Evolutionary conservation across 2,329 filamentous ascomycete species (phyloP), one percentile per base, ranked within the genome.

Genomic region (Dothideomycetidae sp.): DNA sequence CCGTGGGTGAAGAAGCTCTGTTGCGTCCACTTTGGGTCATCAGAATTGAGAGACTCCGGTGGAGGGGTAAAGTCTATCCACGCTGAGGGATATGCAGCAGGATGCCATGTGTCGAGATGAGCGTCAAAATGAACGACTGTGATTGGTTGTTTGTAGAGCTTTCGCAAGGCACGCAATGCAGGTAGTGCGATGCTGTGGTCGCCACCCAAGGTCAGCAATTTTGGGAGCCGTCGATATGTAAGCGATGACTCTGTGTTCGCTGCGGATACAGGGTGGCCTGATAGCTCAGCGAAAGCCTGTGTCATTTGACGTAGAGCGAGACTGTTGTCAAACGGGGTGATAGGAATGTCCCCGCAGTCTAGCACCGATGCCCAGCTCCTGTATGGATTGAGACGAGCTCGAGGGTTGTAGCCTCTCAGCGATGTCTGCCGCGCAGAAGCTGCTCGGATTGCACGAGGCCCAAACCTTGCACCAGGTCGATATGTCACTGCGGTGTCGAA

Each of bases 271-370:
- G 39, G 40, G 29, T 66, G 62, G 9, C 62, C 60, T 2, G 68
- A 66, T 2, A 93, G 73, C 57, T 86, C 78, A 5, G 68, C 63
- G 55, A 82, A 85, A 0, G 81, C 84, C 51, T 78, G 73, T 19
- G 73, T 81, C 84, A 93, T 93, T 59, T 93, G 86, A 31, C 68
- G 65, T 37, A 86, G 63, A 0, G 86, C 86, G 11, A 93, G 65
- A 1, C 66, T 73, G 55, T 93, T 93, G 62, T 93, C 84, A 48
- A 92, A 78, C 0, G 85, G 85, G 0, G 79, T 82, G 46, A 92
- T 68, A 17, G 86, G 84, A 39, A 93, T 84, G 54, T 93, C 86
- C 32, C 86, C 86, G 56, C 86, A 94, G 63, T 94, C 86, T 35
- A 88, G 65, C 42, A 93, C 73, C 28, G 64, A 74, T 1, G 81